These are phyloP conservation scores for Penicillium sp. DNA, from an alignment of 2,329 filamentous ascomycete species.

Conservation along the genomic window DNA sequence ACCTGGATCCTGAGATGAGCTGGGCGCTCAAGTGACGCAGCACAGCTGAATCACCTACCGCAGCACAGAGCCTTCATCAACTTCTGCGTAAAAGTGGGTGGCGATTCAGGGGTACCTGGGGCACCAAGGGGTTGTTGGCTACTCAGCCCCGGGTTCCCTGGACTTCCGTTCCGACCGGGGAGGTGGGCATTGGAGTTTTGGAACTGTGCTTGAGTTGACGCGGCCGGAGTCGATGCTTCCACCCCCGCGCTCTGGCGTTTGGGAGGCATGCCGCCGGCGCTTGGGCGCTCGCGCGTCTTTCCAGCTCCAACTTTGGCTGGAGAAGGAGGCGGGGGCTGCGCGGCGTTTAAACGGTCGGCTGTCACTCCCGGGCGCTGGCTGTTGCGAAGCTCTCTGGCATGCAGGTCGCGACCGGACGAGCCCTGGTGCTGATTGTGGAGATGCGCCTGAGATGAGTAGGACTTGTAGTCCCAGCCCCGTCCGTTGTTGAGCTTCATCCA, in stretches of 20 bases:
- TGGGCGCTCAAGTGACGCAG: conserved; percentile 19
- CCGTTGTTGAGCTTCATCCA: conserved; percentile 98
- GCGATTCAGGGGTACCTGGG: conserved; percentile 63
- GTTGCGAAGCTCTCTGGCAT: conserved; percentile 64
- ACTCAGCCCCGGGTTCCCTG: conserved; percentile 58
- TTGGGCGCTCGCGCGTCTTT: conserved; percentile 72
- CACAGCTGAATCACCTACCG: conserved; percentile 53
- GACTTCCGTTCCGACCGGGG: conserved; percentile 59
- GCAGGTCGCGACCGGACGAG: conserved; percentile 79
- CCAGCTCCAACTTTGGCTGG: conserved; percentile 75
- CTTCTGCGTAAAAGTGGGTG: conserved; percentile 84
- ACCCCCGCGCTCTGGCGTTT: conserved; percentile 68
- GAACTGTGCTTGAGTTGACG: conserved; percentile 93
- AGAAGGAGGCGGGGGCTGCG: conserved; percentile 84
- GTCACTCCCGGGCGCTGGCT: conserved; percentile 65
- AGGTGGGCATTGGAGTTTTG: conserved; percentile 92
- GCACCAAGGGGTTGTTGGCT: conserved; percentile 56
- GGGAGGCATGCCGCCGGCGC: conserved; percentile 69
- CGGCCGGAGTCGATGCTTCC: conserved; percentile 79
- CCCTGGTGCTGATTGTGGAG: conserved; percentile 78
- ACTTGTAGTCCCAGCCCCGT: conserved; percentile 86
- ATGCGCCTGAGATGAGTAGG: conserved; percentile 68
- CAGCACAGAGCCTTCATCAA: conserved; percentile 92
- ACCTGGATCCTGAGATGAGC: conserved; percentile 35
- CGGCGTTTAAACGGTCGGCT: conserved; percentile 87